Evolutionary conservation across 306 rosid genomes (phyloP), one percentile per base, ranked within the genome.

Genomic region (Cyclanthera cordifolia): DNA sequence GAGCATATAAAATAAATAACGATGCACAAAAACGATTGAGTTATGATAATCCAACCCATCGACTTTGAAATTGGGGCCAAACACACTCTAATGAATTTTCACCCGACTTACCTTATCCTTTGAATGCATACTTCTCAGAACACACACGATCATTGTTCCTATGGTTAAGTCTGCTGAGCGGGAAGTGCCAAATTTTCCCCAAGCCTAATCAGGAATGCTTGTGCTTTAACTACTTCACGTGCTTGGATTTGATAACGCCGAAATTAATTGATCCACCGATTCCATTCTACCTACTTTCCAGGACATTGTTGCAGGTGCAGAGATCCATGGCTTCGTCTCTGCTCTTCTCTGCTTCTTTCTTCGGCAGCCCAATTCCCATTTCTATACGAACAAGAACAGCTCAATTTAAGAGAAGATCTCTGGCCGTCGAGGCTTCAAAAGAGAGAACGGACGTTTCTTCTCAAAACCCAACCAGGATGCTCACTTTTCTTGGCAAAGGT

Each of bases 401-500:
- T 3, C 7, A 15, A 8, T 27, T 32, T 23, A 19, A 68, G 37
- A 47, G 9, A 68, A 43, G 47, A 21, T 8, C 61, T 51, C 73
- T 75, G 23, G 51, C 79, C 28, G 28, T 78, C 25, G 75, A 85
- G 2, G 72, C 78, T 75, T 73, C 86, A 41, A 74, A 85, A 7
- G 76, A 77, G 43, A 66, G 24, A 57, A 68, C 17, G 15, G 69
- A 46, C 23, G 23, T 50, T 65, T 73, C 87, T 16, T 67, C 83
- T 55, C 75, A 72, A 15, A 68, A 69, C 24, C 53, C 86, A 12
- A 79, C 90, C 4, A 80, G 87, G 66, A 74, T 89, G 81, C 75
- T 89, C 77, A 87, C 98, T 52, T 92, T 92, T 79, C 82, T 92
- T 65, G 98, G 98, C 30, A 89, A 92, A 81, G 98, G 98, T 53